Evolutionary conservation across 108 stramenopile genomes (phyloP).

Genomic region (Parietichytrium sp.): DNA sequence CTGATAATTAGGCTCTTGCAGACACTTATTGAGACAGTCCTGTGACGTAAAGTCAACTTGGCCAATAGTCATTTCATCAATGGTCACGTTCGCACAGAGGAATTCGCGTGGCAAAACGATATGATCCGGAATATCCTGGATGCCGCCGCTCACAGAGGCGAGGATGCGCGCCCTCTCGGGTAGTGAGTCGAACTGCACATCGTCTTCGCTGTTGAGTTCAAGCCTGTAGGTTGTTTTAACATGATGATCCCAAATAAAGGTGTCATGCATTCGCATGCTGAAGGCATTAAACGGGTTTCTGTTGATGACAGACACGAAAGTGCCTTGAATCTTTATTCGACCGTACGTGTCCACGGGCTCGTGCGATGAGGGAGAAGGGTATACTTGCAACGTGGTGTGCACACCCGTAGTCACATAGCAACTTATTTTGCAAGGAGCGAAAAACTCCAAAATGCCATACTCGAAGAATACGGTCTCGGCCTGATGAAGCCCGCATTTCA

Average conservation of each 20-base stretch:
- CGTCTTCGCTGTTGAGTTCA: neutral
- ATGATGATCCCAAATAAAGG: neutral
- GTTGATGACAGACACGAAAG: neutral
- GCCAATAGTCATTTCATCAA: neutral
- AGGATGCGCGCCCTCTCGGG: constrained; percentile 13
- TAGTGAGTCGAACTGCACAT: neutral
- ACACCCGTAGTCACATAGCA: too few species aligned
- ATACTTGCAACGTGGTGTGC: too few species aligned
- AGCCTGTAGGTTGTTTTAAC: neutral
- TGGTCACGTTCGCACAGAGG: neutral
- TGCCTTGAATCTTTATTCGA: neutral
- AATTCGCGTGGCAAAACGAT: neutral
- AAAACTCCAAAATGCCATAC: too few species aligned
- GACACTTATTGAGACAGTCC: neutral
- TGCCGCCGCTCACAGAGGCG: neutral
- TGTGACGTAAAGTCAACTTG: neutral
- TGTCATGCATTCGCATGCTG: neutral
- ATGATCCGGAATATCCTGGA: neutral
- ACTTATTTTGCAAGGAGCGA: too few species aligned
- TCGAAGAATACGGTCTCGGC: too few species aligned
- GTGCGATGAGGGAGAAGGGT: too few species aligned
- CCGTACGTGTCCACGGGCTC: too few species aligned
- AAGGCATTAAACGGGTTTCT: neutral
- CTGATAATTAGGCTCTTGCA: neutral
- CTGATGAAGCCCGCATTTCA: too few species aligned